Conservation (phyloP, 2,329 filamentous ascomycete species). For the Cercospora sp. region DNA sequence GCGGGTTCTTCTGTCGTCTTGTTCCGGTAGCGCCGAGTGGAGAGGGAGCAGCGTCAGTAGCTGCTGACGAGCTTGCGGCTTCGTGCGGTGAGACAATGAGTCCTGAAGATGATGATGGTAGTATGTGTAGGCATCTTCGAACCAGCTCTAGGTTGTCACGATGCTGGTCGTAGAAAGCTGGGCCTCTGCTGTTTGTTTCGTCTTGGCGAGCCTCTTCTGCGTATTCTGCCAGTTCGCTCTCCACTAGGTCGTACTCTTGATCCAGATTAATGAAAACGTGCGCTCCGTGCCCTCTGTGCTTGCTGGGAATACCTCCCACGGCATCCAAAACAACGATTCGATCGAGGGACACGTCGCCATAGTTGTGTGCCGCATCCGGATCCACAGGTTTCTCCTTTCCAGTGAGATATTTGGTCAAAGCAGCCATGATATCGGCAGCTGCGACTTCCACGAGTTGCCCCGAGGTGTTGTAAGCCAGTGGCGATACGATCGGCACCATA, state of each 20-base stretch:
- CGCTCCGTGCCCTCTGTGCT: slow-evolving; percentile 58
- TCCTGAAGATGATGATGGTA: slow-evolving; percentile 82
- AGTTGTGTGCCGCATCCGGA: neutral
- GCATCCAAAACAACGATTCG: slow-evolving; percentile 87
- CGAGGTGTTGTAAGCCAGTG: slow-evolving; percentile 60
- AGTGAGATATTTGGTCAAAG: slow-evolving; percentile 73
- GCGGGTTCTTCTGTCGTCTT: slow-evolving; percentile 70
- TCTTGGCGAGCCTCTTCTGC: slow-evolving; percentile 25
- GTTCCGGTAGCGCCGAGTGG: slow-evolving; percentile 46
- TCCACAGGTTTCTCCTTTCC: slow-evolving; percentile 51
- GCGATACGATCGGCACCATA: slow-evolving; percentile 68
- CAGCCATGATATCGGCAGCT: slow-evolving; percentile 68
- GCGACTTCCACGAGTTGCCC: slow-evolving; percentile 52
- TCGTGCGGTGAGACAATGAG: slow-evolving; percentile 85
- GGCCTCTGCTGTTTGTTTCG: slow-evolving; percentile 20
- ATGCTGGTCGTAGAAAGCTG: slow-evolving; percentile 48
- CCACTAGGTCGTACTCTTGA: slow-evolving; percentile 76
- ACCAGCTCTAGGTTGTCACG: slow-evolving; percentile 73
- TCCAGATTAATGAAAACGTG: slow-evolving; percentile 92
- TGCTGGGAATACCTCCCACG: slow-evolving; percentile 77
- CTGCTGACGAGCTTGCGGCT: slow-evolving; percentile 63
- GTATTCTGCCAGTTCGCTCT: slow-evolving; percentile 50
- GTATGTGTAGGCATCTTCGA: slow-evolving; percentile 67
- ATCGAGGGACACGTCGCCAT: slow-evolving; percentile 56
- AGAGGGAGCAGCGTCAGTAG: slow-evolving; percentile 24